Percentiles rank a stretch among this genome's conserved stretches.
phyloP scores from a whole-genome alignment of 192 early-diverging fungal species.

The Coemansia sp. region DNA sequence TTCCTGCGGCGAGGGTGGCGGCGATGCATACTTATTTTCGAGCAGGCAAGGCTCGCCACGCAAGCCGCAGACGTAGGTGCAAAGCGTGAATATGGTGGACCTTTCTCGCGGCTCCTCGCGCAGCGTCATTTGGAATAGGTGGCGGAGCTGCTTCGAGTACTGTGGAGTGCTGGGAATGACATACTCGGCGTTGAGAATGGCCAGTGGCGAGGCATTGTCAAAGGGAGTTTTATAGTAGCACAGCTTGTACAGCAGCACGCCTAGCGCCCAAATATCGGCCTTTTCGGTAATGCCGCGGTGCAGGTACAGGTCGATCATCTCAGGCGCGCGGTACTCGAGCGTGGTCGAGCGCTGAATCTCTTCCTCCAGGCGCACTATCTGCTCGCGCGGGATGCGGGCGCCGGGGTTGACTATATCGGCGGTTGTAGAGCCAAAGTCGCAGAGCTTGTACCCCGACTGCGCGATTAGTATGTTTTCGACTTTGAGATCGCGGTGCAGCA shows the following conservation, averaged over 20 bases:
- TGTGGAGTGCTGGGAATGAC: conserved; percentile 72
- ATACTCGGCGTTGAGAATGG: conserved; percentile 88
- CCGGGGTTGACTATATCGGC: conserved; percentile 16
- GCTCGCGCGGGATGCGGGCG: conserved; percentile 57
- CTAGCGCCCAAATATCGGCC: conserved; percentile 83
- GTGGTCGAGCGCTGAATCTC: conserved; percentile 92
- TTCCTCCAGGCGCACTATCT: conserved; percentile 83
- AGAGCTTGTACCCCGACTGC: conserved; percentile 79
- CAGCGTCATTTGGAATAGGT: conserved; percentile 73
- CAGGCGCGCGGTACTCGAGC: conserved; percentile 93
- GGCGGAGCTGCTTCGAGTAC: conserved; percentile 63
- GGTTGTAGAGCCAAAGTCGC: conserved; percentile 95
- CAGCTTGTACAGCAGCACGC: conserved; percentile 93
- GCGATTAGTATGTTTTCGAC: conserved; percentile 84
- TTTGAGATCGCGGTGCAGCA: conserved; percentile 87
- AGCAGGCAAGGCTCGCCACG: conserved; percentile 41
- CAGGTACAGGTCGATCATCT: conserved; percentile 93
- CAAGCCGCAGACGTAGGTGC: conserved; percentile 65
- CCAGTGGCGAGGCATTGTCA: conserved; percentile 84
- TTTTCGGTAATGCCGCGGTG: conserved; percentile 84
- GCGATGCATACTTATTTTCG: conserved; percentile 47
- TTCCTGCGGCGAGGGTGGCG: conserved; percentile 20
- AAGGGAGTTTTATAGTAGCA: conserved; percentile 97
- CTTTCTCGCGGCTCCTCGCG: conserved; percentile 75
- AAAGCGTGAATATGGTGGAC: conserved; percentile 82